Evolutionary conservation across 257 asterid genomes (phyloP).

Genomic region (Handroanthus guayacan): DNA sequence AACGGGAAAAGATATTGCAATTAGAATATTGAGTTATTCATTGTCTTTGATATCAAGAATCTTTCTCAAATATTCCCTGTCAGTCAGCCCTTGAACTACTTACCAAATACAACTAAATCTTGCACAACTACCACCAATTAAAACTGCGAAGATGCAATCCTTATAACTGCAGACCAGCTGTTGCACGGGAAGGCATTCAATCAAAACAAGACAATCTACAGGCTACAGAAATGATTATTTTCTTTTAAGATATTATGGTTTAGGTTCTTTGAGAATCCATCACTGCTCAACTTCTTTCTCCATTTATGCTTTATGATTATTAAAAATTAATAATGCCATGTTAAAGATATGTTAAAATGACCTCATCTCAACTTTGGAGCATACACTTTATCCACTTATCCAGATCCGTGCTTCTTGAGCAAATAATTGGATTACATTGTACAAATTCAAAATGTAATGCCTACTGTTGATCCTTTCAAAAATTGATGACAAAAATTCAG

Average conservation of each 20-base stretch:
- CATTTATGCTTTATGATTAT: not conserved
- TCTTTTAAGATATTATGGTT: not conserved
- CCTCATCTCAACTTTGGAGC: not conserved
- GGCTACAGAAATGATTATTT: not conserved
- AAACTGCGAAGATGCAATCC: not conserved
- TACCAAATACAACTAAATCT: constrained; percentile 1
- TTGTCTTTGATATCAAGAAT: not conserved
- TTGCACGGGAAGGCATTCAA: not conserved
- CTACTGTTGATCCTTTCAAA: not conserved
- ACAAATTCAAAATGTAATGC: not conserved
- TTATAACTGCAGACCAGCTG: not conserved
- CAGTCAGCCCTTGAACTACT: not conserved
- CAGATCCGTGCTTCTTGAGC: not conserved
- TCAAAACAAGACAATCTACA: not conserved
- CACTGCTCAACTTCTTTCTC: not conserved
- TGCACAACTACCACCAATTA: constrained; percentile 1
- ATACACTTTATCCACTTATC: not conserved
- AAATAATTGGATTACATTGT: not conserved
- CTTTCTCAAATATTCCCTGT: not conserved
- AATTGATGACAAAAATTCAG: constrained; percentile 16
- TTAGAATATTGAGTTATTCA: too few relatives aligned
- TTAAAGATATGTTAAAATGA: not conserved
- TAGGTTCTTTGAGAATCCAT: not conserved
- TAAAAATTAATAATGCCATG: not conserved
- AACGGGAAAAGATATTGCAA: not conserved